phyloP scores from a whole-genome alignment of 768 basidiomycete genomes.

The Chalciporus pseudorubinellus region DNA sequence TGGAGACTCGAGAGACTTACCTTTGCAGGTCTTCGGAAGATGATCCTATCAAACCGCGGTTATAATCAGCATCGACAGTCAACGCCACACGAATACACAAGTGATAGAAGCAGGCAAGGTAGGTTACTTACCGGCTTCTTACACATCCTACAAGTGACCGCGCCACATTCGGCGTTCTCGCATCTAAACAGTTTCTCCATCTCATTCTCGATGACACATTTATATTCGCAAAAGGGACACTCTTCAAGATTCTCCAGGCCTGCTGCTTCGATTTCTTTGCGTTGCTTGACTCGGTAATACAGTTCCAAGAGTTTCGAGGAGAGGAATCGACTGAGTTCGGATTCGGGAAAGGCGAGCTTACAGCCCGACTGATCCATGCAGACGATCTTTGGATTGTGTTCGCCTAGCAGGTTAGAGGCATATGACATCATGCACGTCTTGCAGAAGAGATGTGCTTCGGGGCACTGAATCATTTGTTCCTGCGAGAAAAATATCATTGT shows the following conservation, averaged over 20 bases:
- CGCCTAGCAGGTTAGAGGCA: conserved; percentile 62
- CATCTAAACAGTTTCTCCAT: conserved; percentile 61
- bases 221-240: conserved; percentile 90
- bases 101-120: background rate
- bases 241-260: conserved; percentile 78
- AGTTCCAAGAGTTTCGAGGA: conserved; percentile 62
- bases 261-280: conserved; percentile 77
- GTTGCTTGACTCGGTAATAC: conserved; percentile 73
- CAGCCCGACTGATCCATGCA: conserved; percentile 86
- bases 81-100: background rate
- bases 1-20: conserved; percentile 36
- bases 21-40: conserved; percentile 77
- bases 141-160: conserved; percentile 77
- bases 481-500: conserved; percentile 28
- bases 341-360: conserved; percentile 60
- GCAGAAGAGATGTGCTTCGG: conserved; percentile 89
- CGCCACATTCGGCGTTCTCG: conserved; percentile 63
- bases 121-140: conserved; percentile 57
- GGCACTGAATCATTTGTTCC: conserved; percentile 86
- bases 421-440: conserved; percentile 65
- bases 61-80: background rate
- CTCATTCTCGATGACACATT: conserved; percentile 68
- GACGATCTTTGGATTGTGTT: conserved; percentile 57
- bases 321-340: conserved; percentile 69
- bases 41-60: conserved; percentile 55